A percentile compares a stretch with the other conserved stretches of the same genome.
phyloP scores from a whole-genome alignment of 2,329 filamentous ascomycete species.

The Ophiosphaerella herpotricha region DNA sequence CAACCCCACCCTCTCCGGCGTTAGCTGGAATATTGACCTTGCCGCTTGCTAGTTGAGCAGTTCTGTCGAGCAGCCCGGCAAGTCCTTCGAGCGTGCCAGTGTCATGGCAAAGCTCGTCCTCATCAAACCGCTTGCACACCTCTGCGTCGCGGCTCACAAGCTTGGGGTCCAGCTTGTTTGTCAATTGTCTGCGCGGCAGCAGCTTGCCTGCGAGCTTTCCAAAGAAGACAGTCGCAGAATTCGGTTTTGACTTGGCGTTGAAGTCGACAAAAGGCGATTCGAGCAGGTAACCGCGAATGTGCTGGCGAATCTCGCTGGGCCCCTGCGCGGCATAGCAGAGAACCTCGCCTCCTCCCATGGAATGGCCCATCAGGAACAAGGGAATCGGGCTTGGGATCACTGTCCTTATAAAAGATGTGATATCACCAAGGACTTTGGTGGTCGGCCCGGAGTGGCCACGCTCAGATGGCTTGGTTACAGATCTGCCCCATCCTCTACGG shows the following conservation, averaged over 20 bases:
- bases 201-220: slow-evolving; percentile 71
- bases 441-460: slow-evolving; percentile 77
- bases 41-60: slow-evolving; percentile 62
- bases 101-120: slow-evolving; percentile 76
- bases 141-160: slow-evolving; percentile 70
- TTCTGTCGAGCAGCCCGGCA: slow-evolving; percentile 76
- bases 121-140: slow-evolving; percentile 63
- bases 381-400: slow-evolving; percentile 62
- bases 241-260: slow-evolving; percentile 67
- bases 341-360: slow-evolving; percentile 84
- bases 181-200: slow-evolving; percentile 69
- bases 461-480: slow-evolving; percentile 64
- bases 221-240: slow-evolving; percentile 63
- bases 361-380: slow-evolving; percentile 86
- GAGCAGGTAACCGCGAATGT: slow-evolving; percentile 73
- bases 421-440: slow-evolving; percentile 72
- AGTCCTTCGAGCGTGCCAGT: slow-evolving; percentile 85
- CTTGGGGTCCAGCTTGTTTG: slow-evolving; percentile 66
- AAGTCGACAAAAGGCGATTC: slow-evolving; percentile 82
- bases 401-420: slow-evolving; percentile 72
- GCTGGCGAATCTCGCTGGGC: slow-evolving; percentile 57
- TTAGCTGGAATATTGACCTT: slow-evolving; percentile 52
- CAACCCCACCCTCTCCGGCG: slow-evolving; percentile 59
- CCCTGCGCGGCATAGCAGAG: slow-evolving; percentile 62
- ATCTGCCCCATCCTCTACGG: slow-evolving; percentile 78